Conservation (phyloP, 345 rosid genomes). For the Moricandia moricandioides region DNA sequence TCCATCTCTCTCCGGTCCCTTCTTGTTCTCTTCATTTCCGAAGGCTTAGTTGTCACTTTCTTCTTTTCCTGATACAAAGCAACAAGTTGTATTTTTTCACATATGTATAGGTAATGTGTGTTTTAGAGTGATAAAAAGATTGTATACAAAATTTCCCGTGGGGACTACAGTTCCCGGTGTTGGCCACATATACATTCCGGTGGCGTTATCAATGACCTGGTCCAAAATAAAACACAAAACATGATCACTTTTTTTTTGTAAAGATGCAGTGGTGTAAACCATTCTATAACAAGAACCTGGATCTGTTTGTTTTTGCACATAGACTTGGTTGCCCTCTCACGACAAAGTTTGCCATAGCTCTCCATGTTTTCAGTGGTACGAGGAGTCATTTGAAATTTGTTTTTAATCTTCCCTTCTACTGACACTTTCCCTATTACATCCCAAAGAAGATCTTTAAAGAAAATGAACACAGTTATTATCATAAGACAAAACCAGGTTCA, state of each 20-base stretch:
- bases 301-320: constrained; percentile 75
- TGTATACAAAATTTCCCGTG: constrained; percentile 43
- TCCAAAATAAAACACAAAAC: constrained; percentile 16
- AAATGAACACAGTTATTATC: too few species aligned
- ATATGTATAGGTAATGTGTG: neutral
- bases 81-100: neutral
- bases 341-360: constrained; percentile 72
- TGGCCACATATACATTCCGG: constrained; percentile 80
- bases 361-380: constrained; percentile 60
- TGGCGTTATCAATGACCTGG: constrained; percentile 82
- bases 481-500: neutral
- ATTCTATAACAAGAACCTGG: constrained; percentile 45
- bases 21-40: constrained; percentile 76
- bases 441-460: constrained; percentile 12
- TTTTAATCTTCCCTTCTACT: constrained; percentile 72
- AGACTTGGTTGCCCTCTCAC: constrained; percentile 69
- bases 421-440: constrained; percentile 47
- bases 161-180: constrained; percentile 62
- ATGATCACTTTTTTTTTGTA: neutral
- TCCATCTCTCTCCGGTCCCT: constrained; percentile 91
- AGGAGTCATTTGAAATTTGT: constrained; percentile 89
- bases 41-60: constrained; percentile 52
- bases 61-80: constrained; percentile 66
- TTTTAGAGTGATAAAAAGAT: neutral
- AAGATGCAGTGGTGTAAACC: neutral